Percentiles rank a stretch among this genome's conserved stretches.
These are phyloP conservation scores for Fusarium illudens DNA, from an alignment of 2,329 filamentous ascomycete genomes.

Conservation along the genomic window DNA sequence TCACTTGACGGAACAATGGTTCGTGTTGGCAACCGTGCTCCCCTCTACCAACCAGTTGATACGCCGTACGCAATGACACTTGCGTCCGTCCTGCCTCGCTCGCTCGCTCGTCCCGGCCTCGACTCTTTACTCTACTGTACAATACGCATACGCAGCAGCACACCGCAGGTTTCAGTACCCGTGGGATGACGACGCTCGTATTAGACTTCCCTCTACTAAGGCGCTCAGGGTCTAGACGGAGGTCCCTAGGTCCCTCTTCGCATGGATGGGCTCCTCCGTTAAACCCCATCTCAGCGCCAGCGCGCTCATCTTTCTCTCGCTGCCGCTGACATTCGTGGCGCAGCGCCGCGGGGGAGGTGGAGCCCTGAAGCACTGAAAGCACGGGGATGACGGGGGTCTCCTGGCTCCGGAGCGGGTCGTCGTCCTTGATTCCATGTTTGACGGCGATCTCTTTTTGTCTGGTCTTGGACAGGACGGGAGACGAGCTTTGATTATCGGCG, in stretches of 20 bases:
- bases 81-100: background rate
- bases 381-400: constrained; percentile 11
- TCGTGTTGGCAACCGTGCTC: constrained; percentile 1
- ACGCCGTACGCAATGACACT: background rate
- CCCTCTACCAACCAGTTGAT: background rate
- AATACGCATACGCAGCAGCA: background rate
- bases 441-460: constrained; percentile 15
- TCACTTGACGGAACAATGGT: background rate
- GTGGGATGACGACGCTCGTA: background rate
- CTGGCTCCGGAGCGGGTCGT: constrained; percentile 3
- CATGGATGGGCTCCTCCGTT: constrained; percentile 4
- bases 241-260: background rate
- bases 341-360: constrained; percentile 30
- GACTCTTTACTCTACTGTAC: background rate
- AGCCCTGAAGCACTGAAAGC: constrained; percentile 20
- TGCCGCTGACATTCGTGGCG: constrained; percentile 37
- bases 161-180: background rate
- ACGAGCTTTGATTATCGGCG: background rate
- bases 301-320: constrained; percentile 1
- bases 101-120: background rate
- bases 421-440: constrained; percentile 2
- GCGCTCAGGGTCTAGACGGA: constrained; percentile 12
- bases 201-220: background rate
- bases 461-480: constrained; percentile 22
- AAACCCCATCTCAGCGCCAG: background rate